Evolutionary conservation across 345 rosid species (phyloP), one percentile per base, ranked within the genome.

Genomic region (Brassica incana): DNA sequence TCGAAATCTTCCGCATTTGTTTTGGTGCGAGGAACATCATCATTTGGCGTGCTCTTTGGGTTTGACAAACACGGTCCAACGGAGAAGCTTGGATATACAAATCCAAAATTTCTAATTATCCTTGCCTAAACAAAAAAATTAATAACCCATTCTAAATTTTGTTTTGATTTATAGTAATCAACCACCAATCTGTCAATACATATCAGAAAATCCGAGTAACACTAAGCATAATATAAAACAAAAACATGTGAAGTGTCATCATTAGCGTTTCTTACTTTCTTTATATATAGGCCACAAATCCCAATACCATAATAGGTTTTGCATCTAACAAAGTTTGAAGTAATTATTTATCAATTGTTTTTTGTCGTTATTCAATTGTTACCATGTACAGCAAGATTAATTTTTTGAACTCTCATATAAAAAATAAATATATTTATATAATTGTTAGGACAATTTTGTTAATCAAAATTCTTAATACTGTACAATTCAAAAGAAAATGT

Each of bases 21-120:
- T 63, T 74, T 70, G 60, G 79, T 64, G 67, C 76, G 69, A 75
- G 83, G 64, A 69, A 80, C 83, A 80, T 70, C 60, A 80, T 80
- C 63, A 80, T 80, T 75, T 30, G 52, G 83, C 80, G 83, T 80
- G 83, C 73, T 75, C 72, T 75, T 70, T 32, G 5, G 9, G 62
- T 56, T 50, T 79, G 75, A 68, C 45, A 67, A 48, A 74, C 71
- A 62, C 48, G 59, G 70, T 69, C 66, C 36, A 74, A 54, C 45
- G 63, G 23, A 68, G 67, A 73, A 67, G 78, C 38, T 66, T 40
- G 18, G 27, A 59, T 50, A 50, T n/a, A 50, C 59, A 30, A 18
- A 23, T 66, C 61, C 35, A 35, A 30, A 30, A 32, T 25, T 71
- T 78, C 1, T 71, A 54, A 38, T 15, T 12, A 8, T 72, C 23